Base-by-base conservation (phyloP, 805 yeast species). In the Blastobotrys attinorum region DNA sequence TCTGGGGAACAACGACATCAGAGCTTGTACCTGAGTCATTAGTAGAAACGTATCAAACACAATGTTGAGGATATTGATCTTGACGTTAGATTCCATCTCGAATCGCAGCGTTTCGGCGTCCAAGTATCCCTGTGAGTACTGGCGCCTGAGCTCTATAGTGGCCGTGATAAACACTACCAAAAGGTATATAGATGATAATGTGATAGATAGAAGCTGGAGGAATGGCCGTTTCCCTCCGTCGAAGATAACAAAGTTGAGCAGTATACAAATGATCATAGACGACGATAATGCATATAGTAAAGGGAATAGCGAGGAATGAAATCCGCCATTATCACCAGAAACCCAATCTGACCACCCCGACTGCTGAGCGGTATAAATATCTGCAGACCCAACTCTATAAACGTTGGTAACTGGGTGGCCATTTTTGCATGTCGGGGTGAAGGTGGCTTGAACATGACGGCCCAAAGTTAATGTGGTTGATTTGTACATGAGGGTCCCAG, bases 11-110 rank as follows among this genome's bases (percentile, higher is more conserved):
- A 82, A 59, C 43, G 87, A 66, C 74, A 79, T 79, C 3, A 81
- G 69, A 27, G 83, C 77, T 54, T 81, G 85, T 1, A 82, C 85
- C 58, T 83, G 89, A 41, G 81, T 74, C 23, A 83, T 61, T 53
- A 79, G 82, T 21, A 81, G 66, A 4, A 81, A 41, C 21, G 47
- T 33, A 38, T 40, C 42, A 43, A 76, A 74, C 1, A 83, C 56
- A 39, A 81, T 67, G 55, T 79, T 85, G 11, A 82, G 62, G 2
- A 75, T 65, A 41, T 75, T 75, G 52, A 81, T 71, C 8, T 69
- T 70, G 2, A 64, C 52, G 37, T 71, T 67, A 2, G 55, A 45
- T 42, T 74, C 68, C n/a, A 82, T 56, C 2, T 62, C 59, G 32
- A 66, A 64, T 10, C 79, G 51, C 18, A 80, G 60, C 29, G 59